Evolutionary conservation across 2,329 filamentous ascomycete genomes (phyloP).

Genomic region (Hymenoscyphus fraxineus): DNA sequence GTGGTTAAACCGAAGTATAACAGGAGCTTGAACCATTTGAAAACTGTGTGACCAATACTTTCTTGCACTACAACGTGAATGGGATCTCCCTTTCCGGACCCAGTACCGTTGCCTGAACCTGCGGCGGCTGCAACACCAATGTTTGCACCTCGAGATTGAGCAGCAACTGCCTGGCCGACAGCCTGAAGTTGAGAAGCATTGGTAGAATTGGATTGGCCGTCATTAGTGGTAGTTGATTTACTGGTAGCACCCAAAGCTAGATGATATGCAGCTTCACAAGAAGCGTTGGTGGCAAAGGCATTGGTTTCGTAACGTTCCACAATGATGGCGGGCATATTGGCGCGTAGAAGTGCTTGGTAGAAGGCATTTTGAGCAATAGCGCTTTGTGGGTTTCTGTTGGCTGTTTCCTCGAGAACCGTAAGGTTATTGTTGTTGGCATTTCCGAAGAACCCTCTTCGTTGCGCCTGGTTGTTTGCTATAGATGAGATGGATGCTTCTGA

Average conservation of each 20-base stretch:
- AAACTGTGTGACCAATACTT: slow-evolving; percentile 71
- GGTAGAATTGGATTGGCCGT: slow-evolving; percentile 39
- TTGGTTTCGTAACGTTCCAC: slow-evolving; percentile 86
- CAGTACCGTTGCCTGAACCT: slow-evolving; percentile 41
- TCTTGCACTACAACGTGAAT: slow-evolving; percentile 96
- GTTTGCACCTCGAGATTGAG: slow-evolving; percentile 64
- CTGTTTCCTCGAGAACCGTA: slow-evolving; percentile 82
- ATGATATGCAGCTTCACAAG: slow-evolving; percentile 74
- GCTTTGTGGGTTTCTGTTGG: slow-evolving; percentile 87
- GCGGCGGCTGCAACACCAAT: slow-evolving; percentile 47
- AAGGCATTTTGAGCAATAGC: slow-evolving; percentile 88
- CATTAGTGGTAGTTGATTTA: slow-evolving; percentile 22
- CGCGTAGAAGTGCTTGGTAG: slow-evolving; percentile 84
- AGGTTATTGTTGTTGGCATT: slow-evolving; percentile 45
- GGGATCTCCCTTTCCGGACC: slow-evolving; percentile 67
- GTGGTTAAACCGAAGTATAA: slow-evolving; percentile 72
- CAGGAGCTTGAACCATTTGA: slow-evolving; percentile 89
- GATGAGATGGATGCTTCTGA: slow-evolving; percentile 16
- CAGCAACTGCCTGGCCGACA: slow-evolving; percentile 77
- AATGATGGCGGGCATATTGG: slow-evolving; percentile 90
- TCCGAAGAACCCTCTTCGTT: slow-evolving; percentile 30
- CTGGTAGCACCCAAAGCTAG: slow-evolving; percentile 66
- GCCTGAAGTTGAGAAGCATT: slow-evolving; percentile 66
- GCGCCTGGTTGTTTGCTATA: slow-evolving; percentile 6
- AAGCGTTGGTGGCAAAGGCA: slow-evolving; percentile 75